phyloP scores from a whole-genome alignment of 495 filamentous ascomycete species.

The Aspergillus haitiensis region DNA sequence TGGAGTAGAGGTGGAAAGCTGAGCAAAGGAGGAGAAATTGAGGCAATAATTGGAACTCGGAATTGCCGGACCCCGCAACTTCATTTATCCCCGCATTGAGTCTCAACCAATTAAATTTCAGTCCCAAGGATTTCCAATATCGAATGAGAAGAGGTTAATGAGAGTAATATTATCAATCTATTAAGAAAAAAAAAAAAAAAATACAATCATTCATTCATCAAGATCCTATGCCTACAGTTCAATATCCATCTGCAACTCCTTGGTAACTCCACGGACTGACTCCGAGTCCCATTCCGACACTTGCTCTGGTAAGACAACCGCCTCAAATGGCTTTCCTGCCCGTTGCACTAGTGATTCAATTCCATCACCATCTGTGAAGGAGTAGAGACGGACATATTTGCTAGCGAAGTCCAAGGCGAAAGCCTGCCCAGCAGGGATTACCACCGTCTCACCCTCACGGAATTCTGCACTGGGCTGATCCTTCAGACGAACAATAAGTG shows the following conservation, averaged over 20 bases:
- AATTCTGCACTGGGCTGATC: constrained; percentile 29
- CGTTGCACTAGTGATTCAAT: constrained; percentile 38
- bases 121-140: too few species aligned
- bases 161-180: too few species aligned
- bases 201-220: background rate
- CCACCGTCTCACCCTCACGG: constrained; percentile 44
- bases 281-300: constrained; percentile 27
- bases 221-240: constrained; percentile 13
- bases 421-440: constrained; percentile 42
- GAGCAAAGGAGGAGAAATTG: constrained; percentile 1
- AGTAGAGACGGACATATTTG: constrained; percentile 43
- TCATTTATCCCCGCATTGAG: constrained; percentile 10
- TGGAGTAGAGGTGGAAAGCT: background rate
- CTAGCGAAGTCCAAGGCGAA: constrained; percentile 41
- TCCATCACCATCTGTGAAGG: constrained; percentile 46
- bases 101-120: too few species aligned
- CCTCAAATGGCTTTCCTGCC: constrained; percentile 28
- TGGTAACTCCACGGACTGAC: constrained; percentile 20
- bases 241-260: constrained; percentile 25
- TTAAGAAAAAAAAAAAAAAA: background rate
- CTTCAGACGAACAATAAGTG: constrained; percentile 36
- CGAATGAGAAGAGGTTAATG: too few species aligned
- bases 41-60: constrained; percentile 8
- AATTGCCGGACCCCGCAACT: constrained; percentile 19
- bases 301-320: constrained; percentile 33